A percentile compares a stretch with the other conserved stretches of the same genome.
These are phyloP conservation scores for Kodamaea derodonti DNA, from an alignment of 1,139 yeast species.

Conservation along the genomic window DNA sequence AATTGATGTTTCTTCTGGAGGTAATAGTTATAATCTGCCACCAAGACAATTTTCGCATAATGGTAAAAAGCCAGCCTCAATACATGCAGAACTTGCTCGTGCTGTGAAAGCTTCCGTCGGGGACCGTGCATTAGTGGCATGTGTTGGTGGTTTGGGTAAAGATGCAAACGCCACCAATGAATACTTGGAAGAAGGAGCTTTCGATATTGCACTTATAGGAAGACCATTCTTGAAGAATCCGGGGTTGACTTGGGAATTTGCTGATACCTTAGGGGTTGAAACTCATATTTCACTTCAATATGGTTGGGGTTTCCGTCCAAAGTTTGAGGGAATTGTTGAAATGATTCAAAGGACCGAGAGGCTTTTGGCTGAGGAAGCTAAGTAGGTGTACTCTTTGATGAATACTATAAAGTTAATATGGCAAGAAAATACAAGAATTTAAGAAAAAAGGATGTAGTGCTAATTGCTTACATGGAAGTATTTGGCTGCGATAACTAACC, in stretches of 20 bases:
- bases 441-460: too few relatives aligned
- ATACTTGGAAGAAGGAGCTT: slow-evolving; percentile 34
- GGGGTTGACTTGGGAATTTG: slow-evolving; percentile 46
- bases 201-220: slow-evolving; percentile 49
- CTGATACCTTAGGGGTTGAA: slow-evolving; percentile 43
- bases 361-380: slow-evolving; percentile 6
- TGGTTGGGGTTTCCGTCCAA: slow-evolving; percentile 21
- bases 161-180: slow-evolving; percentile 30
- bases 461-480: too few relatives aligned
- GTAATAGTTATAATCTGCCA: slow-evolving; percentile 28
- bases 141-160: slow-evolving; percentile 44
- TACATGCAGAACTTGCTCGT: slow-evolving; percentile 37
- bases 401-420: too few relatives aligned
- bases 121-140: slow-evolving; percentile 36
- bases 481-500: not conserved
- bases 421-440: too few relatives aligned
- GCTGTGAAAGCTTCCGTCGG: slow-evolving; percentile 44
- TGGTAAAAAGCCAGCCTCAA: not conserved
- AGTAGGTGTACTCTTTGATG: too few relatives aligned
- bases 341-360: slow-evolving; percentile 7
- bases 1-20: slow-evolving; percentile 56
- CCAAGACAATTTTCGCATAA: not conserved
- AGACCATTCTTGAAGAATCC: slow-evolving; percentile 45
- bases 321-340: slow-evolving; percentile 6
- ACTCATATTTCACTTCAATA: slow-evolving; percentile 37